These are phyloP conservation scores for Waitea zeae DNA, from an alignment of 1,284 basidiomycete species.

Conservation along the genomic window DNA sequence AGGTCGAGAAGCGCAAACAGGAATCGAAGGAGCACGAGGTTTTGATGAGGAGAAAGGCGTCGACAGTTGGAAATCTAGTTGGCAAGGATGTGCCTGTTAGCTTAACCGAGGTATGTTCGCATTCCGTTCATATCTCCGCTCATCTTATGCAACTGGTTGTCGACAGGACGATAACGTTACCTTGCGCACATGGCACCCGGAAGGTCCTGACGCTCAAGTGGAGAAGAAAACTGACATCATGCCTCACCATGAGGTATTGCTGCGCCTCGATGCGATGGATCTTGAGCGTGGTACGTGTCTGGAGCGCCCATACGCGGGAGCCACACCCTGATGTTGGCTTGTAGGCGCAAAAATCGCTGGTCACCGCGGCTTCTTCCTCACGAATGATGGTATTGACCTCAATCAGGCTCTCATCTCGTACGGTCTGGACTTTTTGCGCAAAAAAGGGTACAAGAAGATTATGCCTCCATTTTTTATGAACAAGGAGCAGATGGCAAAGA, in stretches of 20 bases:
- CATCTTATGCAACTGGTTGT: slow-evolving; percentile 1
- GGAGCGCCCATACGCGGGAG: not conserved
- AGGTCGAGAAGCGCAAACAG: slow-evolving; percentile 64
- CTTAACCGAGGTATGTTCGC: slow-evolving; percentile 62
- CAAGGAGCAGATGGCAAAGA: slow-evolving; percentile 94
- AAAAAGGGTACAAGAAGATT: slow-evolving; percentile 79
- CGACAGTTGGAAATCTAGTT: slow-evolving; percentile 85
- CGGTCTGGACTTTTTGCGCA: slow-evolving; percentile 84
- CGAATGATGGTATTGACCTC: slow-evolving; percentile 89
- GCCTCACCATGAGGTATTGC: slow-evolving; percentile 92
- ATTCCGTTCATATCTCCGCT: too few relatives aligned
- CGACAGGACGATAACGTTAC: slow-evolving; percentile 79
- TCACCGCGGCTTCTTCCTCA: slow-evolving; percentile 93
- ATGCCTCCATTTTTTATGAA: slow-evolving; percentile 99
- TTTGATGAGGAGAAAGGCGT: slow-evolving; percentile 67
- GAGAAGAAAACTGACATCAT: slow-evolving; percentile 64
- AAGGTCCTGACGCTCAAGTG: slow-evolving; percentile 45
- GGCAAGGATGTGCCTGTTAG: slow-evolving; percentile 78
- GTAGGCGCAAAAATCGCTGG: slow-evolving; percentile 82
- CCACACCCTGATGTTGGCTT: slow-evolving; percentile 2
- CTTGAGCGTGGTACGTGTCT: slow-evolving; percentile 66
- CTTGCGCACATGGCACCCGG: slow-evolving; percentile 76
- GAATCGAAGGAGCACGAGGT: slow-evolving; percentile 64
- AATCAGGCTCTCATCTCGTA: slow-evolving; percentile 96
- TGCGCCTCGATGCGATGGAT: slow-evolving; percentile 89